Evolutionary conservation across 805 yeast species (phyloP).

Genomic region (Sungouiella thailandica): DNA sequence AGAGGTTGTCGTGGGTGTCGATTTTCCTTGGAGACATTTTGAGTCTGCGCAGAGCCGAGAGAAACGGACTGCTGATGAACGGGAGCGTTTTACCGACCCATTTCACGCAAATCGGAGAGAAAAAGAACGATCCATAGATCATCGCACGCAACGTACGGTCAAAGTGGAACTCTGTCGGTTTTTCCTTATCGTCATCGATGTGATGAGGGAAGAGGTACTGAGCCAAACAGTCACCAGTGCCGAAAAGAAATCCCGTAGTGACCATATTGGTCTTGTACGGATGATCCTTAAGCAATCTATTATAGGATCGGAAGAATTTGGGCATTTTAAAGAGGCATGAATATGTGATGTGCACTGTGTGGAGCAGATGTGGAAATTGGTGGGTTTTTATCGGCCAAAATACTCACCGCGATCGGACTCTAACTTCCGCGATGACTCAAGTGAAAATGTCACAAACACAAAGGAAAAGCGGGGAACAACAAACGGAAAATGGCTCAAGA

Average conservation of each 20-base stretch:
- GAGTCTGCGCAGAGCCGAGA: constrained; percentile 12
- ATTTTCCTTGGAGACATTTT: constrained; percentile 9
- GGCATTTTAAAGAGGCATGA: constrained; percentile 5
- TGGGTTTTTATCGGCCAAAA: constrained; percentile 1
- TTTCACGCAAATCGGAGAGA: constrained; percentile 35
- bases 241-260: constrained; percentile 45
- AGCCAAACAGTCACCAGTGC: constrained; percentile 41
- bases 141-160: constrained; percentile 32
- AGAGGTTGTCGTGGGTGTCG: constrained; percentile 19
- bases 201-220: constrained; percentile 34
- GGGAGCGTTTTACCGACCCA: constrained; percentile 39
- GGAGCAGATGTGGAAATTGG: not conserved
- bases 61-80: constrained; percentile 29
- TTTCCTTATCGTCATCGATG: constrained; percentile 14
- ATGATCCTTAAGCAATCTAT: constrained; percentile 30
- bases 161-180: constrained; percentile 18
- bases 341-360: not conserved
- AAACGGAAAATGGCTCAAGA: too few relatives aligned
- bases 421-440: too few relatives aligned
- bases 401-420: not conserved
- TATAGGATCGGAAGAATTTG: constrained; percentile 16
- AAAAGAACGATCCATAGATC: constrained; percentile 33
- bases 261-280: constrained; percentile 53
- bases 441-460: not conserved
- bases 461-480: not conserved